These are phyloP conservation scores for Aspergillus intermedius DNA, from an alignment of 2,329 filamentous ascomycete species.

Conservation along the genomic window DNA sequence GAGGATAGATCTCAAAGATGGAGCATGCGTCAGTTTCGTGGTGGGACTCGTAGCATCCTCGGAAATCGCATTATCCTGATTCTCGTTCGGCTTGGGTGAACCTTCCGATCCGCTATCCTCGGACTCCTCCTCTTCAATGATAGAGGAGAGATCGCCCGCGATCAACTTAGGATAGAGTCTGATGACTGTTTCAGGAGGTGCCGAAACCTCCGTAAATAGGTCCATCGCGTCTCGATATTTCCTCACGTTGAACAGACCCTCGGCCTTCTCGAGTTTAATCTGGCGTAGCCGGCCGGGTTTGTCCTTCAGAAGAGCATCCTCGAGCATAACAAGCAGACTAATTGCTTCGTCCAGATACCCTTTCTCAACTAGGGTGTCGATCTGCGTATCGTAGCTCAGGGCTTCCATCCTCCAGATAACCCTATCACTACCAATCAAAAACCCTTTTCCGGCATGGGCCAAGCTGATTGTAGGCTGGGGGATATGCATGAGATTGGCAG, in stretches of 20 bases:
- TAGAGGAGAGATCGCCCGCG: conserved; percentile 68
- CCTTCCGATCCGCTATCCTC: conserved; percentile 20
- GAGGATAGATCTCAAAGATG: conserved; percentile 34
- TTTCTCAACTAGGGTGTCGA: conserved; percentile 70
- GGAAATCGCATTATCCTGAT: conserved; percentile 16
- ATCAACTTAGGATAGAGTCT: conserved; percentile 76
- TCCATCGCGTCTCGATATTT: conserved; percentile 84
- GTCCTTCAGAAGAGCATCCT: conserved; percentile 80
- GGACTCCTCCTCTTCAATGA: conserved; percentile 46
- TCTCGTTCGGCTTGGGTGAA: conserved; percentile 21
- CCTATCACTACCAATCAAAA: conserved; percentile 85
- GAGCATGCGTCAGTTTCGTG: conserved; percentile 22
- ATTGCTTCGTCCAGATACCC: conserved; percentile 83
- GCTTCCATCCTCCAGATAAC: conserved; percentile 95
- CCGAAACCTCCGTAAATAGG: conserved; percentile 82
- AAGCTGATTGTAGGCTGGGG: conserved; percentile 87
- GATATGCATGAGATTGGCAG: conserved; percentile 79
- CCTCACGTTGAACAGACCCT: conserved; percentile 70
- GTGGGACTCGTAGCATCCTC: conserved; percentile 22
- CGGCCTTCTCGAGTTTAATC: conserved; percentile 87
- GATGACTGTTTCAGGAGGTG: conserved; percentile 82
- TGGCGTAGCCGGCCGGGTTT: conserved; percentile 76
- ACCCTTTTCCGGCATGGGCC: conserved; percentile 93
- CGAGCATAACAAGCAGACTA: conserved; percentile 79
- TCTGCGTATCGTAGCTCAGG: conserved; percentile 82